These are phyloP conservation scores for Tuber brumale DNA, from an alignment of 495 filamentous ascomycete genomes.

Conservation along the genomic window DNA sequence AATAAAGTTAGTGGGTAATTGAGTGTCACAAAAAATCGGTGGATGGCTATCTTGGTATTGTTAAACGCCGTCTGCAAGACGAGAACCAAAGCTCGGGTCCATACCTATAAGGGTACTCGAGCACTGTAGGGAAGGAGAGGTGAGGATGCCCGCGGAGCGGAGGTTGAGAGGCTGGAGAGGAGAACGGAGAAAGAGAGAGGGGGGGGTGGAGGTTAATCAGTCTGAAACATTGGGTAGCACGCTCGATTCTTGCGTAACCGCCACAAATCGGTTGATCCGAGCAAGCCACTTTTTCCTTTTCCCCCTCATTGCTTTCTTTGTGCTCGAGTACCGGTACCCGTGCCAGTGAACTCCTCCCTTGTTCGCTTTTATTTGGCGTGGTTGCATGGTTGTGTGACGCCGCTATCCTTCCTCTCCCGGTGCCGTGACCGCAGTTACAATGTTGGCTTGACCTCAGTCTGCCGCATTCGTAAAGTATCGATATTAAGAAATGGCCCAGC, in stretches of 20 bases:
- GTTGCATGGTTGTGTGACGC: background rate
- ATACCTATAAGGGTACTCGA: background rate
- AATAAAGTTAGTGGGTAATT: background rate
- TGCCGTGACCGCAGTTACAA: background rate
- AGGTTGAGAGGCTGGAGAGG: background rate
- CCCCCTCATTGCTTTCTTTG: background rate
- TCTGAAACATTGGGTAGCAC: background rate
- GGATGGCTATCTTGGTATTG: background rate
- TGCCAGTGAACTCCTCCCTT: too few species aligned
- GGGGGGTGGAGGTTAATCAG: background rate
- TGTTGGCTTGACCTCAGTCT: background rate
- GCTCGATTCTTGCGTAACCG: slow-evolving; percentile 3
- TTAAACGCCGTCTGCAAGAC: background rate
- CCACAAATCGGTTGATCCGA: slow-evolving; percentile 1
- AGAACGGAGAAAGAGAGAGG: background rate
- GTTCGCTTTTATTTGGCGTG: background rate
- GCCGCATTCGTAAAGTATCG: background rate
- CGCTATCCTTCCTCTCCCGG: background rate
- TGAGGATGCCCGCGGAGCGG: background rate
- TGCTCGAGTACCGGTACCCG: background rate
- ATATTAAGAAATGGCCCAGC: background rate
- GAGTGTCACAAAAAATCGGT: background rate
- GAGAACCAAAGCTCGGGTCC: background rate
- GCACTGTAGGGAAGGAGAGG: background rate
- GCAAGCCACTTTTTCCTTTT: background rate